Conservation (phyloP, 1,284 basidiomycete genomes). For the Ustilago loliicola region DNA sequence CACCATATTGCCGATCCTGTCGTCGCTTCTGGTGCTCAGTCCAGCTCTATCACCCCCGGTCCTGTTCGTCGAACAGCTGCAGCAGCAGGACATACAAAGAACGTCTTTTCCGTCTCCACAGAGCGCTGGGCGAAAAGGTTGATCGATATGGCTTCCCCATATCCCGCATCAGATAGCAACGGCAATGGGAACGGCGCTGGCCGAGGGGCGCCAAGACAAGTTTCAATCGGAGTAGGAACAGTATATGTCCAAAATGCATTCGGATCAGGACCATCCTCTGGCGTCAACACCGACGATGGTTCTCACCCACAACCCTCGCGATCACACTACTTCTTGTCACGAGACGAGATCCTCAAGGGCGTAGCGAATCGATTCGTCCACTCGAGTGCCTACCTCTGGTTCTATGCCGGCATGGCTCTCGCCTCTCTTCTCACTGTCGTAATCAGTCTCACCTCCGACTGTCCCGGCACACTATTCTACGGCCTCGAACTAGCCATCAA, state of each 20-base stretch:
- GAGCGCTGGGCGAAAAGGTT: constrained; percentile 47
- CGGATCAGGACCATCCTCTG: constrained; percentile 21
- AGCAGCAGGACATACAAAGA: constrained; percentile 40
- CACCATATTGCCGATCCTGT: constrained; percentile 45
- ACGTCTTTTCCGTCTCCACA: constrained; percentile 53
- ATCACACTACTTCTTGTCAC: constrained; percentile 63
- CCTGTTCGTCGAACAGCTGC: constrained; percentile 39
- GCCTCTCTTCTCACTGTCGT: constrained; percentile 65
- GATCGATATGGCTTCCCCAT: constrained; percentile 37
- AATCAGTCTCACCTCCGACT: constrained; percentile 61
- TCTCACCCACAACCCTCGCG: constrained; percentile 31
- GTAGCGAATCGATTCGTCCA: constrained; percentile 69
- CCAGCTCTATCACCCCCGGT: constrained; percentile 19
- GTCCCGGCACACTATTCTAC: constrained; percentile 67
- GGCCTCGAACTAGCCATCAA: constrained; percentile 66
- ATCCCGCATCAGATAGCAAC: constrained; percentile 13
- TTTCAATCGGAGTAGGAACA: constrained; percentile 40
- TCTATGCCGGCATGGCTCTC: constrained; percentile 68
- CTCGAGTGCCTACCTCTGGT: constrained; percentile 66
- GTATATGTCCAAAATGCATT: constrained; percentile 44
- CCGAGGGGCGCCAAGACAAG: constrained; percentile 19
- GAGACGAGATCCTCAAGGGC: constrained; percentile 67
- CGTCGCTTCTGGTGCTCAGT: constrained; percentile 39
- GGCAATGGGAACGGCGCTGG: background rate
- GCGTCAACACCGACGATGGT: constrained; percentile 10